Conservation (phyloP, 768 basidiomycete genomes). For the Chalciporus chontae region DNA sequence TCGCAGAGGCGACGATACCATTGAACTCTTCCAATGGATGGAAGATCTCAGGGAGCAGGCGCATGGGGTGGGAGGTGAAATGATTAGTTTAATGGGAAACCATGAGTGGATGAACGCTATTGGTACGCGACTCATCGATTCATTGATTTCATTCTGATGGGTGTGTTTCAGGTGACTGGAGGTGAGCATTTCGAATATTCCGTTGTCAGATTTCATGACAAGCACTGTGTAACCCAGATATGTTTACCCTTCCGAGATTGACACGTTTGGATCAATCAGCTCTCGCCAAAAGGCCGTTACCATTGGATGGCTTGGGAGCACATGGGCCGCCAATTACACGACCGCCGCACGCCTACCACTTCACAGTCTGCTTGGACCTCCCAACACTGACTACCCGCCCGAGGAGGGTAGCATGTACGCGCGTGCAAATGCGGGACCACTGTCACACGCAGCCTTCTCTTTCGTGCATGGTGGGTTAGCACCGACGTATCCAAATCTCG, state of each 20-base stretch:
- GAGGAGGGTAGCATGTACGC: conserved; percentile 26
- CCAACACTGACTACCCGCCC: conserved; percentile 59
- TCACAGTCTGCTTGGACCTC: conserved; percentile 63
- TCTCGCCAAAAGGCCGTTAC: conserved; percentile 72
- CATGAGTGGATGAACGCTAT: conserved; percentile 96
- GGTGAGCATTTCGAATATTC: conserved; percentile 39
- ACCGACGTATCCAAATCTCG: conserved; percentile 67
- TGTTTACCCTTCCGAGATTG: conserved; percentile 76
- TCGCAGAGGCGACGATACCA: conserved; percentile 83
- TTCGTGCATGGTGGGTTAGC: conserved; percentile 94
- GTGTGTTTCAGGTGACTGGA: conserved; percentile 70
- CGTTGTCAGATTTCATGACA: conserved; percentile 4
- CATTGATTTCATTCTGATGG: conserved; percentile 7
- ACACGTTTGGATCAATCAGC: conserved; percentile 72
- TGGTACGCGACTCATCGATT: conserved; percentile 37
- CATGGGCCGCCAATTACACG: conserved; percentile 86
- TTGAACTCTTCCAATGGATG: conserved; percentile 81
- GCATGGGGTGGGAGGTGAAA: conserved; percentile 56
- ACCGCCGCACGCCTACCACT: conserved; percentile 78
- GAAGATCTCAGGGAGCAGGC: conserved; percentile 80
- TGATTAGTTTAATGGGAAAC: conserved; percentile 84
- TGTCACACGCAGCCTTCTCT: conserved; percentile 79
- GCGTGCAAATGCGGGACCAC: conserved; percentile 38
- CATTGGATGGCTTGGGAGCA: conserved; percentile 70
- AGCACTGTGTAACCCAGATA: conserved; percentile 49